Base-by-base conservation (phyloP, 1,284 basidiomycete genomes). In the Sporisorium iseilematis-ciliati region DNA sequence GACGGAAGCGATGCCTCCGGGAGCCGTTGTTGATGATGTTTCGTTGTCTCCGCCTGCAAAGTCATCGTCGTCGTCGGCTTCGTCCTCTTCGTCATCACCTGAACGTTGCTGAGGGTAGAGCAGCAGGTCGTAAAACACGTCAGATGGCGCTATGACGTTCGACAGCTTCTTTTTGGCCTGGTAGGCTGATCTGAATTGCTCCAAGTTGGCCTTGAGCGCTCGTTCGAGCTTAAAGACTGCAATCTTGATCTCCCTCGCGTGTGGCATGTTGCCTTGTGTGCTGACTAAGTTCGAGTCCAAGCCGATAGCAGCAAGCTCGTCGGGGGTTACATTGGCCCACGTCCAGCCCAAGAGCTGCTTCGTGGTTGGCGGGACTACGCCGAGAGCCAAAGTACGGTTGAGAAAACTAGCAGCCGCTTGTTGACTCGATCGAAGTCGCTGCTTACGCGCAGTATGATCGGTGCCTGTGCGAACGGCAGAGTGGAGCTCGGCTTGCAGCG, bases 221-320 rank as follows among this genome's bases (percentile, higher is more conserved):
- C 77, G 65, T 50, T 84, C 82, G 3, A 82, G 61, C 29, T 78
- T 74, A 57, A 81, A 77, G 23, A 66, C 43, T 0, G 79, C 75
- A 49, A 84, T 82, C 58, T 84, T 84, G 61, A 76, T 61, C 45
- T 76, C 70, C 18, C 82, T 72, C 11, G 49, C 40, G 40, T 69
- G 65, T 16, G 69, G 65, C 23, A 35, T 7, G 3, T 20, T 33
- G 7, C 45, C 57, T 8, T 31, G 25, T 25, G 16, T 26, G 14
- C 38, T 35, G 7, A 21, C 48, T 10, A 49, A 3, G 10, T 29
- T 43, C 20, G 45, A 25, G 40, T 66, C 63, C 14, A 66, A 5
- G 7, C 63, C 63, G 6, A 63, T 8, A 4, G n/a, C 20, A 11
- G 18, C 46, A 10, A 66, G 26, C 25, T 70, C 73, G 16, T 46